Evolutionary conservation across 2,329 filamentous ascomycete genomes (phyloP), one percentile per base, ranked within the genome.

Genomic region (Pseudogymnoascus sp.): DNA sequence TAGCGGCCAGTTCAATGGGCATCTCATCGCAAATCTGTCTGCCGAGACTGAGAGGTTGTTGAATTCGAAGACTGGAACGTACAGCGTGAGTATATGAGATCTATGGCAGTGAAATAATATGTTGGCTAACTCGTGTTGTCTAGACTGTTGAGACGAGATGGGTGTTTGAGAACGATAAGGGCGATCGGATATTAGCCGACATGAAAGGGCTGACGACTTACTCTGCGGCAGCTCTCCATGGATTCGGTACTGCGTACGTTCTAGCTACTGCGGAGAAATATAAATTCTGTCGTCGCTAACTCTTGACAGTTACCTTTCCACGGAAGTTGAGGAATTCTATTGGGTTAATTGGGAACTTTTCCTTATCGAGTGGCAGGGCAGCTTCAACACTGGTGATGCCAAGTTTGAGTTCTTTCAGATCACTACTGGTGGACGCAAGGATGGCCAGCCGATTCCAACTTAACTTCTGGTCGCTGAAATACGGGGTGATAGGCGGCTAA

Each of bases 321-420:
- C 49, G n/a, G 49, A 56, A 12, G 49, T 34, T 14, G 49, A 56
- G n/a, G 49, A 34, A 12, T 56, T 56, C 9, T 56, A 56, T 5
- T 56, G 49, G 49, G 28, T 56, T 56, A 56, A 56, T 18, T 56
- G 49, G 49, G 49, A 56, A 14, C 28, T 34, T 1, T 56, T 56
- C 49, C 28, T 56, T 2, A 18, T 56, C 3, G 49, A 56, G 49
- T 56, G 49, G 49, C 49, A 56, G n/a, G 49, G 49, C 25, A 56
- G 8, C 49, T 56, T 56, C 25, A 56, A 34, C 28, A 56, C 49
- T 7, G 49, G 49, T 7, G 28, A 31, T 14, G 25, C 49, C 25
- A 56, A 34, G 49, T 56, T 56, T 6, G 49, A 56, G n/a, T 56
- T 56, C 25, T 56, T 56, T n/a, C 49, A 56, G 16, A 56, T 56